Evolutionary conservation across 805 yeast species (phyloP).

Genomic region (Myxozyma lipomycoides): DNA sequence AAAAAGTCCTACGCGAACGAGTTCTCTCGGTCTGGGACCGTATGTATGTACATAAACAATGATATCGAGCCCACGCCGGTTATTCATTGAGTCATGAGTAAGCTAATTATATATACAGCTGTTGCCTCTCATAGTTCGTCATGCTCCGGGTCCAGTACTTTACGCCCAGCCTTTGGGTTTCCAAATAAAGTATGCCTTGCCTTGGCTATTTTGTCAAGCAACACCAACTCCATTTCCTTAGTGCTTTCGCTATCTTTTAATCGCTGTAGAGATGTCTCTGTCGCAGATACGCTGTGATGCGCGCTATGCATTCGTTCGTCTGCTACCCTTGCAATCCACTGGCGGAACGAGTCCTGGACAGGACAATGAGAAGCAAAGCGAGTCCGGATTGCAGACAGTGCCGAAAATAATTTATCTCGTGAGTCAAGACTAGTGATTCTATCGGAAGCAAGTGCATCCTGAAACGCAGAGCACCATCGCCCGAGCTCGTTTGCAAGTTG

Average conservation of each 20-base stretch:
- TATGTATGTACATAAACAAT: too few species aligned
- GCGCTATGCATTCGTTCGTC: slow-evolving; percentile 6
- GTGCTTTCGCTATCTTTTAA: background rate
- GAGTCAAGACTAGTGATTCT: slow-evolving; percentile 7
- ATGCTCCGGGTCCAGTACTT: slow-evolving; percentile 30
- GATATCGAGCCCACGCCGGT: too few species aligned
- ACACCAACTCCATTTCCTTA: slow-evolving; percentile 35
- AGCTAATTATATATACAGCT: too few species aligned
- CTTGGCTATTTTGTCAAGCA: slow-evolving; percentile 43
- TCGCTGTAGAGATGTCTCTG: background rate
- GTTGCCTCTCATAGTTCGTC: slow-evolving; percentile 1
- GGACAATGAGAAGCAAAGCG: slow-evolving; percentile 31
- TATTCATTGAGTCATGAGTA: too few species aligned
- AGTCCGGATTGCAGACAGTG: slow-evolving; percentile 19
- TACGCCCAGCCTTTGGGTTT: slow-evolving; percentile 66
- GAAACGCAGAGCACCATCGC: slow-evolving; percentile 24
- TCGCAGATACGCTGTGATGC: background rate
- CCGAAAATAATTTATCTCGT: slow-evolving; percentile 21
- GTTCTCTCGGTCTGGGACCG: too few species aligned
- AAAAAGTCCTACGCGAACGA: too few species aligned
- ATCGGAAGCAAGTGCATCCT: slow-evolving; percentile 20
- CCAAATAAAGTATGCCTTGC: slow-evolving; percentile 71
- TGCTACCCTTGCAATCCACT: slow-evolving; percentile 57
- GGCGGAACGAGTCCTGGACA: slow-evolving; percentile 46
- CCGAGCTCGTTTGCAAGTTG: slow-evolving; percentile 17